These are phyloP conservation scores for Pulveroboletus sp. DNA, from an alignment of 768 basidiomycete genomes.

Conservation along the genomic window DNA sequence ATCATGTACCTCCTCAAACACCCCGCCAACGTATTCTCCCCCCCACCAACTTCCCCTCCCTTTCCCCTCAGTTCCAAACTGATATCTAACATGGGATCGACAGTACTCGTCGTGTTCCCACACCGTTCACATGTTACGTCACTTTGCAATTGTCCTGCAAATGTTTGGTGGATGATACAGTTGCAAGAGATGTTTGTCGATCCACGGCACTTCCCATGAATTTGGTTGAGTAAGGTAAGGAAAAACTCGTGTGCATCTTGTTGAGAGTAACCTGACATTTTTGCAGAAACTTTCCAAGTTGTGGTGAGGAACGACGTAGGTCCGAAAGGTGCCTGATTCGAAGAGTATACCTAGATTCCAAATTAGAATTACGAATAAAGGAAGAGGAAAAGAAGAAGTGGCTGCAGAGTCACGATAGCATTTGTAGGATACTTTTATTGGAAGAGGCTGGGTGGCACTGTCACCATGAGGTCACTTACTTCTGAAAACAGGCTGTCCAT, in stretches of 20 bases:
- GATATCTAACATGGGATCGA: slow-evolving; percentile 89
- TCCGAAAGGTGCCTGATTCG: slow-evolving; percentile 61
- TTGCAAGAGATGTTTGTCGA: slow-evolving; percentile 77
- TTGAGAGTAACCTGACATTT: slow-evolving; percentile 88
- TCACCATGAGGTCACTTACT: slow-evolving; percentile 32
- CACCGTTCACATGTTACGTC: slow-evolving; percentile 89
- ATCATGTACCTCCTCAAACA: slow-evolving; percentile 64
- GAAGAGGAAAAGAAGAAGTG: neutral
- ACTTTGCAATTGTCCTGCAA: slow-evolving; percentile 81
- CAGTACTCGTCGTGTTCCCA: slow-evolving; percentile 66
- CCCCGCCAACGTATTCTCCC: slow-evolving; percentile 65
- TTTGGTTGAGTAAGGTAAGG: slow-evolving; percentile 78
- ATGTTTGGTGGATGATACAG: slow-evolving; percentile 88
- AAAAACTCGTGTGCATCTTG: slow-evolving; percentile 93
- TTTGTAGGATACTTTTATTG: neutral
- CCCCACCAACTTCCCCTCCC: slow-evolving; percentile 39
- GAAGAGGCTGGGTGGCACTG: neutral
- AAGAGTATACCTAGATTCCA: slow-evolving; percentile 46
- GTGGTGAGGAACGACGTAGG: slow-evolving; percentile 80
- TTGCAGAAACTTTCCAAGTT: slow-evolving; percentile 74
- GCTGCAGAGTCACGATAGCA: neutral
- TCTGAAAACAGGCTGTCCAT: slow-evolving; percentile 85
- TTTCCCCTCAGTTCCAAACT: slow-evolving; percentile 75
- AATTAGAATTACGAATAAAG: neutral
- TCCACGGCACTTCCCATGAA: slow-evolving; percentile 73